phyloP scores from a whole-genome alignment of 768 basidiomycete genomes.

The Amanita brunnescens region DNA sequence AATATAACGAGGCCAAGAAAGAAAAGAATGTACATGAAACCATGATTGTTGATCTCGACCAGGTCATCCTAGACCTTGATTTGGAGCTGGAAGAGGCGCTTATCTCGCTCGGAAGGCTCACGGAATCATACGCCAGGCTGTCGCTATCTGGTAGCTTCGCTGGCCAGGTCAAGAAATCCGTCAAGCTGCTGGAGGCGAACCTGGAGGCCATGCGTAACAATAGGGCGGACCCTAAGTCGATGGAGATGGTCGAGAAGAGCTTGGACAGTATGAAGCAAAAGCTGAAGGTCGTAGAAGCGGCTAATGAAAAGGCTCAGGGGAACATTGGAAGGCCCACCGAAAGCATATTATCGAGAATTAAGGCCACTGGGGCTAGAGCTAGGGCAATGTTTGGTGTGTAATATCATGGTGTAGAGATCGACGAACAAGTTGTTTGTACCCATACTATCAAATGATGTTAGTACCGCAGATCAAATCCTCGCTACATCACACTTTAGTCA shows the following conservation, averaged over 20 bases:
- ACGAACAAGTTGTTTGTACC: too few species aligned
- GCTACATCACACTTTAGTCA: too few species aligned
- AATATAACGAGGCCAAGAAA: conserved; percentile 5
- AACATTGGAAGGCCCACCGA: neutral
- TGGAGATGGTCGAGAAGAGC: neutral
- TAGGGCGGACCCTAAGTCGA: neutral
- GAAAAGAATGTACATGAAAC: neutral
- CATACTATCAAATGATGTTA: too few species aligned
- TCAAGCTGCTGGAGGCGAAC: neutral
- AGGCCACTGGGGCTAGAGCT: too few species aligned
- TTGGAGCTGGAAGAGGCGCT: neutral
- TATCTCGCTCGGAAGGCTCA: neutral
- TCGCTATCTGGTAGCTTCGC: conserved; percentile 4
- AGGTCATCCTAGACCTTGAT: too few species aligned
- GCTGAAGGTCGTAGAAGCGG: neutral
- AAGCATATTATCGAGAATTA: too few species aligned
- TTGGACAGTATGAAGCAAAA: neutral
- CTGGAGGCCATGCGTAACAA: conserved; percentile 1
- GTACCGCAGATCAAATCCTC: too few species aligned
- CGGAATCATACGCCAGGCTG: neutral
- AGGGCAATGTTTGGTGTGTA: too few species aligned
- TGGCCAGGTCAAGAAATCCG: conserved; percentile 1
- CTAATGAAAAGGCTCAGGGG: neutral
- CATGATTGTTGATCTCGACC: too few species aligned
- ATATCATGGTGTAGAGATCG: too few species aligned